Percentiles rank a stretch among this genome's conserved stretches.
Evolutionary conservation across 208 protist genomes (phyloP).

Genomic region (Crithidia mellificae): DNA sequence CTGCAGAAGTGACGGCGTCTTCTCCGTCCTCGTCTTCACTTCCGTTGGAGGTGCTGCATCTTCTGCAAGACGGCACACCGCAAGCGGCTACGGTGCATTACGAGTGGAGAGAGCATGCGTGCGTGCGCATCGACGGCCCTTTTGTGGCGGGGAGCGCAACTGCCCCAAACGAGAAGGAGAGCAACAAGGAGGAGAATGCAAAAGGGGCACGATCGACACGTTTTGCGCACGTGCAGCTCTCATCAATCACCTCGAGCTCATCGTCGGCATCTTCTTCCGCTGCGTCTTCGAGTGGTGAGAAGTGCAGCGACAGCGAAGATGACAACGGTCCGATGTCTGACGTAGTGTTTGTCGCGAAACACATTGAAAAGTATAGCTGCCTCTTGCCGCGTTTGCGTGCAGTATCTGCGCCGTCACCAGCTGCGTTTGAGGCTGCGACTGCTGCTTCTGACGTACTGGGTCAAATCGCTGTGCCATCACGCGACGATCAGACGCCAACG

Average conservation of each 20-base stretch:
- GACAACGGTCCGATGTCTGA: background rate
- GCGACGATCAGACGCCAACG: background rate
- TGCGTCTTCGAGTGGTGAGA: too few relatives aligned
- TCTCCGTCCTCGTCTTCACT: conserved; percentile 5
- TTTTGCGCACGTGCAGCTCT: conserved; percentile 1
- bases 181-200: background rate
- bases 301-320: background rate
- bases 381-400: background rate
- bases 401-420: background rate
- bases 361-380: conserved; percentile 19
- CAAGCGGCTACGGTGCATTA: conserved; percentile 4
- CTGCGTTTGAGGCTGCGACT: background rate
- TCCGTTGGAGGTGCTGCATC: conserved; percentile 22
- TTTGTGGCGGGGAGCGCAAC: background rate
- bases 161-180: background rate
- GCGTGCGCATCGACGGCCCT: conserved; percentile 2
- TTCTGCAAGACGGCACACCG: conserved; percentile 20
- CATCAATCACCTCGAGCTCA: conserved; percentile 1
- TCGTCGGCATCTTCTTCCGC: too few relatives aligned
- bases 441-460: too few relatives aligned
- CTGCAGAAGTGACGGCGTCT: background rate
- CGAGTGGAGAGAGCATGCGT: conserved; percentile 7
- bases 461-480: background rate
- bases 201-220: background rate
- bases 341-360: conserved; percentile 13